phyloP scores from a whole-genome alignment of 768 basidiomycete species.

The Nidularia pulvinata region DNA sequence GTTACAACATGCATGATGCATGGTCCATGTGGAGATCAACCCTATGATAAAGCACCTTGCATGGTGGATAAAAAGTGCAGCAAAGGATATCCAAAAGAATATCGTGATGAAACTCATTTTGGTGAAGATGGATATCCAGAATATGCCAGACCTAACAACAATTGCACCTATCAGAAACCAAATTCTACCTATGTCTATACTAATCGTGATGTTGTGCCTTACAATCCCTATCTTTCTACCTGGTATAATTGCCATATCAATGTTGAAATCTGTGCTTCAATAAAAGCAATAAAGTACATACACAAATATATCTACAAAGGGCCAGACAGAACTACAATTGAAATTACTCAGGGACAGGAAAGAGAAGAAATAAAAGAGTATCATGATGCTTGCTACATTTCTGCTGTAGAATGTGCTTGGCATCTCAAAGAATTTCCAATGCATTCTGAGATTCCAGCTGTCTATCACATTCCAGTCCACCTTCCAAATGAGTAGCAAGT shows the following conservation, averaged over 20 bases:
- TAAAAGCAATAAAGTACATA: constrained; percentile 39
- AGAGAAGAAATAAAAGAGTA: constrained; percentile 23
- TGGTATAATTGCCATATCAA: constrained; percentile 45
- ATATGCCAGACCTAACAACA: constrained; percentile 32
- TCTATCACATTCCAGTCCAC: constrained; percentile 33
- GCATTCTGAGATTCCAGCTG: constrained; percentile 26
- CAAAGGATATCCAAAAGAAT: constrained; percentile 43
- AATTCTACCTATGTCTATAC: constrained; percentile 8
- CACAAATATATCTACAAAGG: constrained; percentile 46
- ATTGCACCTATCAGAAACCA: constrained; percentile 11
- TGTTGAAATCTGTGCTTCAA: constrained; percentile 33
- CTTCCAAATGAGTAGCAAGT: constrained; percentile 26
- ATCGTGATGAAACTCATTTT: constrained; percentile 26
- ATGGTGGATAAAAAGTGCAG: constrained; percentile 38
- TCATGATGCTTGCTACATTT: constrained; percentile 18
- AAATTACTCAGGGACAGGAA: constrained; percentile 4
- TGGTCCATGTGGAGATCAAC: constrained; percentile 40
- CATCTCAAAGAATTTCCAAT: constrained; percentile 25
- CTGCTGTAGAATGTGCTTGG: constrained; percentile 27
- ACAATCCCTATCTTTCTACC: constrained; percentile 25
- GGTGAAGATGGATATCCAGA: constrained; percentile 37
- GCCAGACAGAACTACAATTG: constrained; percentile 10
- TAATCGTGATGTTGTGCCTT: constrained; percentile 40
- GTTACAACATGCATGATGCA: constrained; percentile 45
- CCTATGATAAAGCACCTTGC: constrained; percentile 25